A percentile compares a stretch with the other conserved stretches of the same genome.
Evolutionary conservation across 2,329 filamentous ascomycete species (phyloP).

Genomic region (Pseudomassariella vexata): DNA sequence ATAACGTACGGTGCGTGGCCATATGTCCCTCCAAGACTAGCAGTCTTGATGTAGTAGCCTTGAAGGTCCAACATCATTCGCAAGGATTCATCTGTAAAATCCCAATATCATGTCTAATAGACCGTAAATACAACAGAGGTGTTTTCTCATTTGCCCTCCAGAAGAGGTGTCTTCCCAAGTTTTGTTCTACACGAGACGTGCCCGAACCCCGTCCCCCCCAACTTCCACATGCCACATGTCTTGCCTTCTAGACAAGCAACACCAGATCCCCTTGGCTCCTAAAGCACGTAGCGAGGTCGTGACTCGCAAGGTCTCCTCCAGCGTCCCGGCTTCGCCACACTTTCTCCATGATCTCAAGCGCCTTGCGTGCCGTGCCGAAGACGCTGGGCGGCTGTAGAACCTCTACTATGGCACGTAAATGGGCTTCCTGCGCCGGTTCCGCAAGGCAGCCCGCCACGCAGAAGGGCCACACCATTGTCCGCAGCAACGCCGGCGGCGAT

Average conservation of each 20-base stretch:
- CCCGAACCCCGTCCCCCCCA: too few relatives aligned
- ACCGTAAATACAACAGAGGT: too few relatives aligned
- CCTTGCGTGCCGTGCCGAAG: slow-evolving; percentile 37
- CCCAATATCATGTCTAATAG: too few relatives aligned
- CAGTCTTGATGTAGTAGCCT: too few relatives aligned
- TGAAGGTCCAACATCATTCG: too few relatives aligned
- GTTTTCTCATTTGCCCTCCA: too few relatives aligned
- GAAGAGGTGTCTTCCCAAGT: too few relatives aligned
- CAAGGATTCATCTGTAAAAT: too few relatives aligned
- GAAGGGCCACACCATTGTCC: slow-evolving; percentile 29
- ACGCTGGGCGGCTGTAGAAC: slow-evolving; percentile 31
- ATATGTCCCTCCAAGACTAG: too few relatives aligned
- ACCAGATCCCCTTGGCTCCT: slow-evolving; percentile 21
- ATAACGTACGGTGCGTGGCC: too few relatives aligned
- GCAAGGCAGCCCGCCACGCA: slow-evolving; percentile 29
- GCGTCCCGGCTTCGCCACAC: slow-evolving; percentile 20
- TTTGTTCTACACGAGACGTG: too few relatives aligned
- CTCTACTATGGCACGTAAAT: slow-evolving; percentile 34
- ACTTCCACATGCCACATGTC: too few relatives aligned
- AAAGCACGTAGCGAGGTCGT: slow-evolving; percentile 23
- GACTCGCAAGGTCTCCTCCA: slow-evolving; percentile 8
- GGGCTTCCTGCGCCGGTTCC: slow-evolving; percentile 31
- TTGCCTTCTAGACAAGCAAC: slow-evolving; percentile 18
- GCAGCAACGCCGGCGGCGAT: slow-evolving; percentile 21
- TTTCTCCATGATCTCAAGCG: slow-evolving; percentile 27